Conservation (phyloP, 805 yeast genomes). For the Kazachstania martiniae region DNA sequence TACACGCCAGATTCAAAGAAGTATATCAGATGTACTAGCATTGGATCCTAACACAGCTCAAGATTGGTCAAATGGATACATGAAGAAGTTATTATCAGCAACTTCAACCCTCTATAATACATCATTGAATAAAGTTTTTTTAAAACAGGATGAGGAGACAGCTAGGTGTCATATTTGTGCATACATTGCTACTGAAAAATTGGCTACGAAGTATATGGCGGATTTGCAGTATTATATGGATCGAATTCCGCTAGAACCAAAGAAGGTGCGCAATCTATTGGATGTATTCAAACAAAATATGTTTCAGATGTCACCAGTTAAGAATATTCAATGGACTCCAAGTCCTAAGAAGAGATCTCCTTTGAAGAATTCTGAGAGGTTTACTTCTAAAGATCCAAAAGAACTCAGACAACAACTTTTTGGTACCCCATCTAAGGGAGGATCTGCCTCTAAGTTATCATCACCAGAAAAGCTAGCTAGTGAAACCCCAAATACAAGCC, state of each 20-base stretch:
- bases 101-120: slow-evolving; percentile 34
- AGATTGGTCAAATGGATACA: slow-evolving; percentile 20
- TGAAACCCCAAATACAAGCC: slow-evolving; percentile 1
- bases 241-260: slow-evolving; percentile 48
- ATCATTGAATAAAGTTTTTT: slow-evolving; percentile 41
- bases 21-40: slow-evolving; percentile 20
- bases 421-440: slow-evolving; percentile 17
- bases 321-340: slow-evolving; percentile 22
- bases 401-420: slow-evolving; percentile 20
- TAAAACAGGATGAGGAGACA: slow-evolving; percentile 45
- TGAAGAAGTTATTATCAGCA: slow-evolving; percentile 20
- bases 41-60: slow-evolving; percentile 9
- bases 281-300: slow-evolving; percentile 36
- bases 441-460: slow-evolving; percentile 1
- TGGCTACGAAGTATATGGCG: slow-evolving; percentile 30
- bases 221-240: slow-evolving; percentile 40
- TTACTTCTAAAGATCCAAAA: slow-evolving; percentile 21
- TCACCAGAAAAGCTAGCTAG: background rate
- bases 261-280: slow-evolving; percentile 32
- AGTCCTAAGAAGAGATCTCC: slow-evolving; percentile 20
- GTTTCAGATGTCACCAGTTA: slow-evolving; percentile 25
- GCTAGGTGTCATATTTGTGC: slow-evolving; percentile 65
- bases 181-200: slow-evolving; percentile 44
- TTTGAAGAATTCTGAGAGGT: slow-evolving; percentile 15
- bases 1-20: slow-evolving; percentile 18